Conservation (phyloP, 2,329 filamentous ascomycete genomes). For the Paecilomyces niveus region DNA sequence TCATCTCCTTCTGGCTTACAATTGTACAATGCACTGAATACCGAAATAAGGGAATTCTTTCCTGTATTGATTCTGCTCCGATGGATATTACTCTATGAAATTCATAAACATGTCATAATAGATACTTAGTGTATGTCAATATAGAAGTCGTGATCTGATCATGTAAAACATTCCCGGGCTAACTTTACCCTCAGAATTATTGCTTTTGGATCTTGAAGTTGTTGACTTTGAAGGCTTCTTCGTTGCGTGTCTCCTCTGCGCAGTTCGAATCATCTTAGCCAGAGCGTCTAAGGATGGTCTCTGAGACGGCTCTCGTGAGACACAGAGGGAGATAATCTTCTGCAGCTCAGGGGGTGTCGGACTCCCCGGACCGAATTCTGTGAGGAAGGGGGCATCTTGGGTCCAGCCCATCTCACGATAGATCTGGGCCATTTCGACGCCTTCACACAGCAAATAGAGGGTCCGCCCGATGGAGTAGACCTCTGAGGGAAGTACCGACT, state of each 20-base stretch:
- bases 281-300: neutral
- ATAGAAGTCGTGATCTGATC: neutral
- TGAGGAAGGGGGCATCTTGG: neutral
- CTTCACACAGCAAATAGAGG: neutral
- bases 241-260: neutral
- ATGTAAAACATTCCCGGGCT: neutral
- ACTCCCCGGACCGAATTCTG: neutral
- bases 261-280: neutral
- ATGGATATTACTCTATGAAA: neutral
- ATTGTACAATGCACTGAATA: neutral
- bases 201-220: neutral
- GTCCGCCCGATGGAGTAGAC: neutral
- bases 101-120: neutral
- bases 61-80: neutral
- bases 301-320: neutral
- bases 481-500: neutral
- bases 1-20: no score
- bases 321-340: neutral
- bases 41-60: neutral
- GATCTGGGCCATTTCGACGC: neutral
- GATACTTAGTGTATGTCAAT: neutral
- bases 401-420: conserved; percentile 1
- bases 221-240: neutral
- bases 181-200: neutral
- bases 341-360: neutral